Base-by-base conservation (phyloP, 2,329 filamentous ascomycete genomes). In the Verticillium nonalfalfae region DNA sequence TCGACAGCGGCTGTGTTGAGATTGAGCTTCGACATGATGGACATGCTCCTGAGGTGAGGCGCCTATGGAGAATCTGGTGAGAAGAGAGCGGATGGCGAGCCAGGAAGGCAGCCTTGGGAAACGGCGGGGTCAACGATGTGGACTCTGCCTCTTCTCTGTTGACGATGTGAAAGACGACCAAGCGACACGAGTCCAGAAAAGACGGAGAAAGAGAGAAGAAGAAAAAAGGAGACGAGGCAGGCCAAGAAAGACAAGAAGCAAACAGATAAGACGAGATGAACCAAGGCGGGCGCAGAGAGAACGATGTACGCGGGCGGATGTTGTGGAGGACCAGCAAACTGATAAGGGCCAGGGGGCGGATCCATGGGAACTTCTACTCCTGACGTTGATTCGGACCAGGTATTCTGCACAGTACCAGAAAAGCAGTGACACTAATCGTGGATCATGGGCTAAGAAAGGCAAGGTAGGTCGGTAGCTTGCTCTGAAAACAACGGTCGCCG, bases 1-100 rank as follows among this genome's bases (percentile, higher is more conserved):
- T 58, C 36, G n/a, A 33, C n/a, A 26, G 56, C 31, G 64, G 61
- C 36, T 65, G 64, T 61, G 56, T 38, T 52, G 34, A 34, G 59
- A 54, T 26, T 54, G 50, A 57, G 31, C 61, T 54, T 57, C 36
- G 54, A 35, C 54, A 52, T 52, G n/a, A 52, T 52, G 18, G 45
- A 7, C 39, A 18, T 52, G 45, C n/a, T 52, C 7, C 11, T 7
- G 18, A 13, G 18, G 7, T 21, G 45, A 21, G 26, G 26, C 4
- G 45, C n/a, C 18, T 21, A 4, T 11, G 45, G 10, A 26, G 18
- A 13, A 13, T 36, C 13, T 21, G 10, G 45, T 52, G 45, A 26
- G 11, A 52, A 52, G 11, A 10, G 45, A 52, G 45, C 13, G 45
- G 45, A 52, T 21, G 45, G 45, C 45, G 45, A 52, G 45, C 45